Conservation (phyloP, 805 yeast genomes). For the Hanseniaspora lachancei region DNA sequence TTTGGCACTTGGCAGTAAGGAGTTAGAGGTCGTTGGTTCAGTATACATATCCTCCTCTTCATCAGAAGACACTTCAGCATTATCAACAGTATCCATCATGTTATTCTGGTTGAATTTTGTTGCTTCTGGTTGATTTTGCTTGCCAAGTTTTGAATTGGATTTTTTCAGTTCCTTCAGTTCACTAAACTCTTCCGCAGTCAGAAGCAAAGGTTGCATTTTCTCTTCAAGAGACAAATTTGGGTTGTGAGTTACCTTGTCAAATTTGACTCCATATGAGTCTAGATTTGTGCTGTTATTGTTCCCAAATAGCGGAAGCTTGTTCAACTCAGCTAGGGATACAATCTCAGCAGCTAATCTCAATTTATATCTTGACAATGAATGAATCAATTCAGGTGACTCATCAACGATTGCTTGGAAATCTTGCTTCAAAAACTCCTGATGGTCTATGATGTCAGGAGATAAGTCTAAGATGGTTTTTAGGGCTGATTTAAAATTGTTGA, state of each 20-base stretch:
- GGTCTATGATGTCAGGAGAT: slow-evolving; percentile 41
- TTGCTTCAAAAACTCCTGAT: slow-evolving; percentile 28
- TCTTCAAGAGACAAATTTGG: slow-evolving; percentile 7
- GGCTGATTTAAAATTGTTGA: slow-evolving; percentile 39
- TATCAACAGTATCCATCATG: not conserved
- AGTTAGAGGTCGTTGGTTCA: not conserved
- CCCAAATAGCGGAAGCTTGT: slow-evolving; percentile 39
- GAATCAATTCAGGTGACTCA: slow-evolving; percentile 31
- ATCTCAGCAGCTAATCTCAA: slow-evolving; percentile 48
- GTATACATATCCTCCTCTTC: slow-evolving; percentile 7
- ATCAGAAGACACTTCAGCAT: slow-evolving; percentile 10
- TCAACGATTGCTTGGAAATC: slow-evolving; percentile 18
- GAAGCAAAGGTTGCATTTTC: slow-evolving; percentile 9
- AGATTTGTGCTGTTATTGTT: slow-evolving; percentile 10
- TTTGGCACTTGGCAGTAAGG: slow-evolving; percentile 15
- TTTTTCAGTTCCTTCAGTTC: not conserved
- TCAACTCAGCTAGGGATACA: slow-evolving; percentile 39
- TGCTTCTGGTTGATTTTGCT: not conserved
- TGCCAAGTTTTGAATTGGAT: slow-evolving; percentile 2
- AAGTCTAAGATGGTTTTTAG: slow-evolving; percentile 38
- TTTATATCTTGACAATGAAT: slow-evolving; percentile 41
- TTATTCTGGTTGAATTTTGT: not conserved
- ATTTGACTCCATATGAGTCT: slow-evolving; percentile 7
- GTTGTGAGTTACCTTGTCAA: slow-evolving; percentile 15
- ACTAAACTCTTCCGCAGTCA: slow-evolving; percentile 5